Evolutionary conservation across 495 filamentous ascomycete genomes (phyloP).

Genomic region (Penicillium canariense): DNA sequence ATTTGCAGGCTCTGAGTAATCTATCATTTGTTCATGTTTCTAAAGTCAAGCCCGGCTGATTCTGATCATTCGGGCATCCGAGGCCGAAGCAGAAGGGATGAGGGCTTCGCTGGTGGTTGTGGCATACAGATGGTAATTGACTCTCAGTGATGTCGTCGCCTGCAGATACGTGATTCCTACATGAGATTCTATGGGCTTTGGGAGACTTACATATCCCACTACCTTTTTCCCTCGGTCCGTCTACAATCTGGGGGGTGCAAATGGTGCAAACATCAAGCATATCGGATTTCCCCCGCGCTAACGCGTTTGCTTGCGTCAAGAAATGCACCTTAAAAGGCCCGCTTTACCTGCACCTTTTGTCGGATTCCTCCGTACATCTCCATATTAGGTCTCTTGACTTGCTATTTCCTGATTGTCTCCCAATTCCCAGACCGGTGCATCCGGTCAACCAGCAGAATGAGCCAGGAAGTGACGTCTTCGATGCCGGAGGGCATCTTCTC

Average conservation of each 20-base stretch:
- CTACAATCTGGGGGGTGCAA: constrained; percentile 21
- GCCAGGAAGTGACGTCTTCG: constrained; percentile 27
- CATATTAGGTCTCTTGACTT: neutral
- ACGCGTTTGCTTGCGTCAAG: constrained; percentile 10
- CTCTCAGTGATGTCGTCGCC: too few relatives aligned
- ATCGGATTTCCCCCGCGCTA: constrained; percentile 17
- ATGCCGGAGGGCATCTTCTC: constrained; percentile 75
- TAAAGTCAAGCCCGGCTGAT: too few relatives aligned
- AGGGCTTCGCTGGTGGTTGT: too few relatives aligned
- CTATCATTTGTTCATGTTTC: too few relatives aligned
- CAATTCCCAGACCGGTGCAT: neutral
- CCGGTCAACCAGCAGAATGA: constrained; percentile 27
- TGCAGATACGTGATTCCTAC: too few relatives aligned
- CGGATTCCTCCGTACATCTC: neutral
- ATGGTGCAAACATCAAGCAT: constrained; percentile 29
- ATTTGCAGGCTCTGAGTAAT: too few relatives aligned
- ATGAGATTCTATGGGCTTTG: too few relatives aligned
- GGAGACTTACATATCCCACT: too few relatives aligned
- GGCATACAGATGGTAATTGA: too few relatives aligned
- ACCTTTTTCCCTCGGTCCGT: too few relatives aligned
- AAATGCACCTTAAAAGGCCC: neutral
- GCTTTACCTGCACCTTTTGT: neutral
- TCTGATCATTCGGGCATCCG: too few relatives aligned
- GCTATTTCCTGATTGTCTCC: neutral
- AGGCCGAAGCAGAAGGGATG: too few relatives aligned